Percentiles rank a stretch among this genome's conserved stretches.
Evolutionary conservation across 2,329 filamentous ascomycete species (phyloP).

Genomic region (Samsoniella hepiali): DNA sequence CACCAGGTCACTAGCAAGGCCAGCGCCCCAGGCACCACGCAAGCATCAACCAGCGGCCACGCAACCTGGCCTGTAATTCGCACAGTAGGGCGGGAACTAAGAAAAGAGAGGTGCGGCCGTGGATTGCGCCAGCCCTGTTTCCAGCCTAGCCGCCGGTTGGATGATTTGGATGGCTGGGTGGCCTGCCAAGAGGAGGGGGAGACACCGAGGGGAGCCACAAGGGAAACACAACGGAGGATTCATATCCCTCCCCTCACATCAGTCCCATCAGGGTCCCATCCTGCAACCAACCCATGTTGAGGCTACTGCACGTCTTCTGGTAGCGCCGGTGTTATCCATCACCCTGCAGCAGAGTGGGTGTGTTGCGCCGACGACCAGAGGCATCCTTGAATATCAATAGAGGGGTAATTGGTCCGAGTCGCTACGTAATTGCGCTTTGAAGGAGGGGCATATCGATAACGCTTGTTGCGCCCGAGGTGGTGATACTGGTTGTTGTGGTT

Average conservation of each 20-base stretch:
- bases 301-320: constrained; percentile 6
- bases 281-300: background rate
- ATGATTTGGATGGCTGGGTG: background rate
- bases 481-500: background rate
- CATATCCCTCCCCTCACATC: background rate
- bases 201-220: background rate
- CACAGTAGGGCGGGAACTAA: background rate
- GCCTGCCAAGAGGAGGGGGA: background rate
- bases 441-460: constrained; percentile 17
- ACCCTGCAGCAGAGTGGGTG: constrained; percentile 10
- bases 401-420: constrained; percentile 7
- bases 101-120: background rate
- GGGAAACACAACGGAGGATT: background rate
- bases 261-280: constrained; percentile 6
- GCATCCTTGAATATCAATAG: constrained; percentile 11
- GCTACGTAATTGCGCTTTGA: background rate
- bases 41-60: no score
- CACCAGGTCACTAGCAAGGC: background rate
- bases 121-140: constrained; percentile 1
- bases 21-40: background rate
- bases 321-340: constrained; percentile 4
- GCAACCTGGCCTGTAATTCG: background rate
- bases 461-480: background rate
- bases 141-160: constrained; percentile 7
- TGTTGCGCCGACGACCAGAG: constrained; percentile 12